Conservation (phyloP, 441 rosid genomes). For the Mallotus japonicus region DNA sequence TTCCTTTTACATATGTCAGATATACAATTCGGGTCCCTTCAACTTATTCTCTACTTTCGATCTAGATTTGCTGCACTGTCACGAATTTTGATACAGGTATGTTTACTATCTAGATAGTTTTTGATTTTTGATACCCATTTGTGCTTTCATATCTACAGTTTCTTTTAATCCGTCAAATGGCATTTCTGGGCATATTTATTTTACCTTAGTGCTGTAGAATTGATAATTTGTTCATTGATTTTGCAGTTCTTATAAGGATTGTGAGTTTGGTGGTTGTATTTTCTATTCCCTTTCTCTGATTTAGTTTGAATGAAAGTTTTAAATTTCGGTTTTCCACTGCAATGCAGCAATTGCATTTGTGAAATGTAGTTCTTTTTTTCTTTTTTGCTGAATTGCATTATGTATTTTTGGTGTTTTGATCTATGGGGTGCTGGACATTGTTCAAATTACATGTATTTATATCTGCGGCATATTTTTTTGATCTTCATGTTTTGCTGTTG, state of each 20-base stretch:
- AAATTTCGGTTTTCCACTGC: neutral
- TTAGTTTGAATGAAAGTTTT: neutral
- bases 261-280: neutral
- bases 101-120: neutral
- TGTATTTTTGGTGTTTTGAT: neutral
- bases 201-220: neutral
- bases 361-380: neutral
- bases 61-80: conserved; percentile 24
- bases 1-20: conserved; percentile 22
- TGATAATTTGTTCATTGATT: neutral
- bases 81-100: conserved; percentile 22
- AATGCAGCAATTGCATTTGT: neutral
- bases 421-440: neutral
- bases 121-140: conserved; percentile 9
- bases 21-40: conserved; percentile 25
- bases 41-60: conserved; percentile 22
- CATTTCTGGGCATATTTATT: neutral
- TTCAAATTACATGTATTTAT: neutral
- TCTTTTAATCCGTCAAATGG: neutral
- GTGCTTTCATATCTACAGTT: neutral
- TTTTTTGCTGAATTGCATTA: neutral
- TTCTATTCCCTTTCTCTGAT: neutral
- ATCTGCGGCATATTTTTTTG: neutral
- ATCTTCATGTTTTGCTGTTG: neutral
- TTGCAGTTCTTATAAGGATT: neutral